Evolutionary conservation across 2,329 filamentous ascomycete genomes (phyloP).

Genomic region (Tolypocladium ophioglossoides): DNA sequence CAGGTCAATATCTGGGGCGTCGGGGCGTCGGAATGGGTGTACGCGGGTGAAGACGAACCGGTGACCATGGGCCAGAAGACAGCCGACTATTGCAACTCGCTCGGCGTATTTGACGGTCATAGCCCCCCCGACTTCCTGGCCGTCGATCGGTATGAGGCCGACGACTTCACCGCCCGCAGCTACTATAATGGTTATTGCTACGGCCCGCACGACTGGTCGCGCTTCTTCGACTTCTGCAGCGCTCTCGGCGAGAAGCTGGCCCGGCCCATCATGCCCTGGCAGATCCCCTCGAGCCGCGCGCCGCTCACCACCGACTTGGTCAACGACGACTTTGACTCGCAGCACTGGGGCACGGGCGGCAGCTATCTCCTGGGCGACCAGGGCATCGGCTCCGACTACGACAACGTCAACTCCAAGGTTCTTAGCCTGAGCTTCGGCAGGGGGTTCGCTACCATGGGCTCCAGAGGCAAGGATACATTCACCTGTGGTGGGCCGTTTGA

Average conservation of each 20-base stretch:
- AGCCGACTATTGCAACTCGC: background rate
- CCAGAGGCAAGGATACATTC: background rate
- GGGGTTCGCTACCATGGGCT: background rate
- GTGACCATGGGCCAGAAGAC: background rate
- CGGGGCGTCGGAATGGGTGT: background rate
- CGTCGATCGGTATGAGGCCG: conserved; percentile 1
- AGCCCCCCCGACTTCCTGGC: conserved; percentile 1
- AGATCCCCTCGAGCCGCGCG: background rate
- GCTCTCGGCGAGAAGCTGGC: background rate
- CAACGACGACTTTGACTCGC: background rate
- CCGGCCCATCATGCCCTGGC: conserved; percentile 1
- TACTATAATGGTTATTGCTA: background rate
- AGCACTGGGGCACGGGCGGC: background rate
- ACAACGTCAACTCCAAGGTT: background rate
- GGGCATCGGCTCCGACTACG: background rate
- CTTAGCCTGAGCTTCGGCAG: background rate
- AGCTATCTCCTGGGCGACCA: background rate
- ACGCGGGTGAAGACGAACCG: background rate
- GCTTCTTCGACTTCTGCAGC: conserved; percentile 1
- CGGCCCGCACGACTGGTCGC: background rate
- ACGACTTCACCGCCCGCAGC: conserved; percentile 1
- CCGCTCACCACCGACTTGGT: background rate
- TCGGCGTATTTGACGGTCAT: background rate
- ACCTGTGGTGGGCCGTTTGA: background rate
- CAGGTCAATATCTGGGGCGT: background rate